phyloP scores from a whole-genome alignment of 805 yeast genomes.

The Candida ascalaphidarum region DNA sequence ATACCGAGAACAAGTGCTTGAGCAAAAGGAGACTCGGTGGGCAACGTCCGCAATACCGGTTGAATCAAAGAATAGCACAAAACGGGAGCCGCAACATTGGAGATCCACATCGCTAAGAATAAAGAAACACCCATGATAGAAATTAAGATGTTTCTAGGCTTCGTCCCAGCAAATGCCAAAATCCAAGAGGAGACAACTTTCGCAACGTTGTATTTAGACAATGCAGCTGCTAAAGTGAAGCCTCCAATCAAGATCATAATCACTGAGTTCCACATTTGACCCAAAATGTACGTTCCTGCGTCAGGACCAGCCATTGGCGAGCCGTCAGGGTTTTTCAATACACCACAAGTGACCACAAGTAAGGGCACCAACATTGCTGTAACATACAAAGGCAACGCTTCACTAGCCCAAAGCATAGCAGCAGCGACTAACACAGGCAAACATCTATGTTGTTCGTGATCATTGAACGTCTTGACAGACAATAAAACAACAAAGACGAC shows the following conservation, averaged over 20 bases:
- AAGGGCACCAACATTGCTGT: constrained; percentile 43
- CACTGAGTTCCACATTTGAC: constrained; percentile 93
- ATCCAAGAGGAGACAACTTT: constrained; percentile 77
- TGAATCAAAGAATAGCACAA: constrained; percentile 85
- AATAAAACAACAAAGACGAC: constrained; percentile 46
- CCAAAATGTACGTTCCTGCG: constrained; percentile 71
- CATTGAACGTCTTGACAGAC: constrained; percentile 51
- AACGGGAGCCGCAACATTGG: constrained; percentile 96
- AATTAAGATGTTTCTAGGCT: constrained; percentile 68
- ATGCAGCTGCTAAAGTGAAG: constrained; percentile 88
- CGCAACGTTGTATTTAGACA: constrained; percentile 86
- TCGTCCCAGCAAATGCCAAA: constrained; percentile 75
- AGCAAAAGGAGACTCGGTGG: constrained; percentile 68
- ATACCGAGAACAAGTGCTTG: constrained; percentile 84
- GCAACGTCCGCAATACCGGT: constrained; percentile 78
- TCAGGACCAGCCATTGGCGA: constrained; percentile 49
- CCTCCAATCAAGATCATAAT: constrained; percentile 89
- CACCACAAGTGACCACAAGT: constrained; percentile 36
- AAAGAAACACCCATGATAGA: constrained; percentile 83
- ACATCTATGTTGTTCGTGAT: constrained; percentile 61
- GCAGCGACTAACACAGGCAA: constrained; percentile 56
- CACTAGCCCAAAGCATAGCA: constrained; percentile 45
- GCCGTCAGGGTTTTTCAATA: constrained; percentile 37
- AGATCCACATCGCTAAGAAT: constrained; percentile 89
- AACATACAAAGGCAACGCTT: constrained; percentile 42